Conservation (phyloP, 2,329 filamentous ascomycete genomes). For the Emericellopsis cladophorae region DNA sequence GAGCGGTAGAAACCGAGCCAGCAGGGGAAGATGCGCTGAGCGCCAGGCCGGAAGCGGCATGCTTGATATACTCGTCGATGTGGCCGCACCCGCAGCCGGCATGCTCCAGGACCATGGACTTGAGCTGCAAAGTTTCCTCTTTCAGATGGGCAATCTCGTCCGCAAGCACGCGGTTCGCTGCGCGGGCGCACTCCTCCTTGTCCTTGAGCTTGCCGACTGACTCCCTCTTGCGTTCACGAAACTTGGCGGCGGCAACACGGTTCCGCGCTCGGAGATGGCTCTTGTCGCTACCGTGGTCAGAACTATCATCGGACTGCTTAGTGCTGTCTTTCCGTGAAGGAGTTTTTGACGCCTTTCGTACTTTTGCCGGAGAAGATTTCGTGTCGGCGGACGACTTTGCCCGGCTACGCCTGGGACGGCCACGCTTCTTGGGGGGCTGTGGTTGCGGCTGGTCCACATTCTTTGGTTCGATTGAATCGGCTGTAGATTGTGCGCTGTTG, state of each 20-base stretch:
- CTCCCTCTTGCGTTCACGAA: neutral
- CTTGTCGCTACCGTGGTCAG: neutral
- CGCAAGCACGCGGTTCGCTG: neutral
- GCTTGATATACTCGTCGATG: slow-evolving; percentile 1
- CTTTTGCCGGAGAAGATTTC: too few species aligned
- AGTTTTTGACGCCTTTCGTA: too few species aligned
- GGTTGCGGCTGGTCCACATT: too few species aligned
- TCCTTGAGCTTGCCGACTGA: neutral
- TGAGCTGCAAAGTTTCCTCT: neutral
- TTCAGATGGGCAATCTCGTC: neutral
- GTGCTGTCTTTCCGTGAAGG: too few species aligned
- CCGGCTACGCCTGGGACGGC: too few species aligned
- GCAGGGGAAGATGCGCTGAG: too few species aligned
- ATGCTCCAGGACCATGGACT: slow-evolving; percentile 1
- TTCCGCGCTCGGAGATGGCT: slow-evolving; percentile 1
- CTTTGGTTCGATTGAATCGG: too few species aligned
- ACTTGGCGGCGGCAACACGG: slow-evolving; percentile 1
- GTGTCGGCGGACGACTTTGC: too few species aligned
- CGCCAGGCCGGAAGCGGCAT: neutral
- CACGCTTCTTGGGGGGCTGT: too few species aligned
- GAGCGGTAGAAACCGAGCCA: too few species aligned
- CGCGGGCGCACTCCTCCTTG: neutral
- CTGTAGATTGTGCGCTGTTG: too few species aligned
- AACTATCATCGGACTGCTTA: slow-evolving; percentile 4
- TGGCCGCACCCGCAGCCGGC: neutral